These are phyloP conservation scores for Metarhizium anisopliae DNA, from an alignment of 2,329 filamentous ascomycete genomes.

Conservation along the genomic window DNA sequence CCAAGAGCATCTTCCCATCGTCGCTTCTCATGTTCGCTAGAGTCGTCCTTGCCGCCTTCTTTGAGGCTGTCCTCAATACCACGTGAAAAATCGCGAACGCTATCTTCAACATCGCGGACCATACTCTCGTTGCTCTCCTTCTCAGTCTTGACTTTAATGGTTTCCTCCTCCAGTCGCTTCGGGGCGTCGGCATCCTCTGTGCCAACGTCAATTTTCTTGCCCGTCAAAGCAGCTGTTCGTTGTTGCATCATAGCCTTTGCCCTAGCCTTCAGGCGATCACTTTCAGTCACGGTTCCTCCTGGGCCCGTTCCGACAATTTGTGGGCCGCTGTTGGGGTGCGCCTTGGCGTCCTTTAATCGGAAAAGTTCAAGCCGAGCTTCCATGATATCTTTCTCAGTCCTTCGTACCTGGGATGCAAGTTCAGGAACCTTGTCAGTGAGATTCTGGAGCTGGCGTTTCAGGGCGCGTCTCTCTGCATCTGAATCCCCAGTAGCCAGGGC, in stretches of 20 bases:
- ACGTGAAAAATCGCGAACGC: conserved; percentile 77
- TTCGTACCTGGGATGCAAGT: conserved; percentile 83
- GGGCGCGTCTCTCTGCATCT: conserved; percentile 73
- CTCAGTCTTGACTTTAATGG: conserved; percentile 68
- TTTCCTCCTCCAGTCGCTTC: conserved; percentile 84
- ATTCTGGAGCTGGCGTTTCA: conserved; percentile 83
- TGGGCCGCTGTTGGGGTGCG: conserved; percentile 70
- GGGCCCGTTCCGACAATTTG: conserved; percentile 87
- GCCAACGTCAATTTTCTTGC: conserved; percentile 61
- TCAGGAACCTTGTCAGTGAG: conserved; percentile 86
- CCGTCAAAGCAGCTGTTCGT: conserved; percentile 82
- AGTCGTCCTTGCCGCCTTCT: conserved; percentile 64
- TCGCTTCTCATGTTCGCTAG: conserved; percentile 80
- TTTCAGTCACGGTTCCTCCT: conserved; percentile 82
- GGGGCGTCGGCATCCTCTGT: conserved; percentile 71
- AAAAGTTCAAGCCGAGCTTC: conserved; percentile 90
- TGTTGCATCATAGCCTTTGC: conserved; percentile 99
- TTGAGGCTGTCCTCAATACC: conserved; percentile 83
- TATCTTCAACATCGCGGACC: conserved; percentile 94
- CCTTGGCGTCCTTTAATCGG: conserved; percentile 86
- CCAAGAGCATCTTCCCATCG: conserved; percentile 95
- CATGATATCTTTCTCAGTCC: conserved; percentile 84
- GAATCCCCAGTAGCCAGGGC: conserved; percentile 66
- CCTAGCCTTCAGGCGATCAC: conserved; percentile 86
- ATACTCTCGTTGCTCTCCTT: conserved; percentile 92